Conservation (phyloP, 306 rosid species). For the Quercus variabilis region DNA sequence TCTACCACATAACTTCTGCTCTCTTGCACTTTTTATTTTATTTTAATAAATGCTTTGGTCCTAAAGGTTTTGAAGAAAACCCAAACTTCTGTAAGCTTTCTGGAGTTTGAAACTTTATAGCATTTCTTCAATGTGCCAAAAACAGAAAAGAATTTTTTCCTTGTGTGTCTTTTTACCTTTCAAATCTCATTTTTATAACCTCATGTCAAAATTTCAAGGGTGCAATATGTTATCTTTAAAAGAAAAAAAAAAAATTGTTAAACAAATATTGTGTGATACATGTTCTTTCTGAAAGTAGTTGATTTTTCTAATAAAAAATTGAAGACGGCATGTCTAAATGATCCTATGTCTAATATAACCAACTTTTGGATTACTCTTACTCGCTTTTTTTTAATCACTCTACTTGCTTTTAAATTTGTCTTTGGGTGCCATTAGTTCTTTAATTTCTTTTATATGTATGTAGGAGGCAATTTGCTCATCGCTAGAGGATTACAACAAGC, state of each 20-base stretch:
- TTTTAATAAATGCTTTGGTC: neutral
- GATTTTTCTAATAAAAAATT: neutral
- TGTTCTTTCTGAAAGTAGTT: neutral
- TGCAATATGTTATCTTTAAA: neutral
- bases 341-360: neutral
- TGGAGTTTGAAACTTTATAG: neutral
- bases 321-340: neutral
- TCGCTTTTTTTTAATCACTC: neutral
- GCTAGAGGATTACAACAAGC: slow-evolving; percentile 96
- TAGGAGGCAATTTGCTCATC: slow-evolving; percentile 97
- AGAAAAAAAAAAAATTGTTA: neutral
- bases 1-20: neutral
- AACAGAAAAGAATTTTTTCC: neutral
- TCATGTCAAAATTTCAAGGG: neutral
- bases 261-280: neutral
- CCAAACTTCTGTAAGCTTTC: neutral
- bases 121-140: neutral
- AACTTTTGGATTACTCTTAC: neutral
- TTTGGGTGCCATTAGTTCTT: neutral
- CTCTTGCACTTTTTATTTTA: neutral
- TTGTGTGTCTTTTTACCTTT: neutral
- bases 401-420: neutral
- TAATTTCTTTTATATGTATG: slow-evolving; percentile 16
- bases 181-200: neutral
- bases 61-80: neutral